Base-by-base conservation (phyloP, 2,329 filamentous ascomycete species). In the Colletotrichum sp. region DNA sequence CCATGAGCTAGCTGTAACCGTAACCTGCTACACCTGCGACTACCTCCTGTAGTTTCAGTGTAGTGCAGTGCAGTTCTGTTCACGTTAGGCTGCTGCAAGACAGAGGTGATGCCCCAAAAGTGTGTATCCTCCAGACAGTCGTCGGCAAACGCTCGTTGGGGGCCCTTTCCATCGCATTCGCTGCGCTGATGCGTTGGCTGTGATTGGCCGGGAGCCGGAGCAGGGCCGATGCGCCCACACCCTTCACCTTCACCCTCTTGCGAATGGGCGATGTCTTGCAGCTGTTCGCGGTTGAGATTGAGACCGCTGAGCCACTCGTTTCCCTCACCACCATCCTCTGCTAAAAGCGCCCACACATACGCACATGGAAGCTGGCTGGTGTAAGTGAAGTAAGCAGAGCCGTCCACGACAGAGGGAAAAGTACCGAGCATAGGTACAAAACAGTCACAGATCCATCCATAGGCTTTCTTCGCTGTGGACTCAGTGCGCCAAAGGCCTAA, bases 241-340 rank as follows among this genome's bases (percentile, higher is more conserved):
- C 59, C 30, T n/a, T 60, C n/a, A 3, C 4, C 12, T 4, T 32
- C 10, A 44, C 22, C 28, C 44, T 52, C 44, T 52, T 52, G 44
- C 44, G 44, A 52, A 52, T 52, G 44, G 44, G 30, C 44, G 9
- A 70, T 70, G 36, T 70, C 34, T 52, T 70, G 68, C 68, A 63
- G 57, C 55, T 28, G 66, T 70, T 70, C 68, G 68, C 68, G 68
- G 24, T 70, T 70, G 68, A 70, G 68, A 70, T 70, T 39, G 22
- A 34, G 24, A 16, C 3, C 4, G 8, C n/a, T 30, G 8, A 32
- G 26, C 52, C 30, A 68, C 4, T n/a, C 22, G 30, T n/a, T 16
- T 8, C n/a, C 0, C 18, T 28, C 18, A 30, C 63, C 22, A 24
- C 44, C 36, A 30, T 24, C 1, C 26, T 48, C 0, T 10, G 2